Conservation (phyloP, 306 rosid species). For the Cicer cuneatum region DNA sequence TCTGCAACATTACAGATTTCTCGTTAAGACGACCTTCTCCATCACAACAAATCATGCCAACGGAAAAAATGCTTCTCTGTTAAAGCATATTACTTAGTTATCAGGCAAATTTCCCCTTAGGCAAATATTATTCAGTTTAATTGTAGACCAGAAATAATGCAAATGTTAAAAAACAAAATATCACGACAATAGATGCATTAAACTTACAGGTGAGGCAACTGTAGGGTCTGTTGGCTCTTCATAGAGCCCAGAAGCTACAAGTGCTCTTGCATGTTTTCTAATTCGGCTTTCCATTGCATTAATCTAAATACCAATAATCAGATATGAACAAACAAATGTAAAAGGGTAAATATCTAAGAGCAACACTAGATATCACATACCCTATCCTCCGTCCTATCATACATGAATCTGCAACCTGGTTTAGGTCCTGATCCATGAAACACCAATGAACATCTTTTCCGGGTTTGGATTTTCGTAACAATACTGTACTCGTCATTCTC, state of each 20-base stretch:
- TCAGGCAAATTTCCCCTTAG: slow-evolving; percentile 34
- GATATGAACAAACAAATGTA: slow-evolving; percentile 40
- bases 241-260: slow-evolving; percentile 69
- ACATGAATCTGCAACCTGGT: slow-evolving; percentile 84
- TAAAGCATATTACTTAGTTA: slow-evolving; percentile 40
- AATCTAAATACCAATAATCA: slow-evolving; percentile 61
- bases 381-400: slow-evolving; percentile 77
- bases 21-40: slow-evolving; percentile 92
- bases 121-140: slow-evolving; percentile 18
- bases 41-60: slow-evolving; percentile 90
- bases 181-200: slow-evolving; percentile 28
- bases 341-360: slow-evolving; percentile 30
- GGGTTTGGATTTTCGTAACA: slow-evolving; percentile 68
- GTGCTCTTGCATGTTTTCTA: slow-evolving; percentile 61
- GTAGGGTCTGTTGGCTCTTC: slow-evolving; percentile 90
- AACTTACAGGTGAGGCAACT: slow-evolving; percentile 81
- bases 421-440: slow-evolving; percentile 72
- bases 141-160: slow-evolving; percentile 33
- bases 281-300: slow-evolving; percentile 82
- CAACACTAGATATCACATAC: slow-evolving; percentile 53
- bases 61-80: slow-evolving; percentile 86
- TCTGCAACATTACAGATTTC: slow-evolving; percentile 83
- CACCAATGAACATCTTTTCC: slow-evolving; percentile 69
- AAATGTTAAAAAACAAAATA: slow-evolving; percentile 38
- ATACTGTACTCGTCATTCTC: slow-evolving; percentile 68